Base-by-base conservation (phyloP, 2,329 filamentous ascomycete species). In the Aureobasidium leucospermi region DNA sequence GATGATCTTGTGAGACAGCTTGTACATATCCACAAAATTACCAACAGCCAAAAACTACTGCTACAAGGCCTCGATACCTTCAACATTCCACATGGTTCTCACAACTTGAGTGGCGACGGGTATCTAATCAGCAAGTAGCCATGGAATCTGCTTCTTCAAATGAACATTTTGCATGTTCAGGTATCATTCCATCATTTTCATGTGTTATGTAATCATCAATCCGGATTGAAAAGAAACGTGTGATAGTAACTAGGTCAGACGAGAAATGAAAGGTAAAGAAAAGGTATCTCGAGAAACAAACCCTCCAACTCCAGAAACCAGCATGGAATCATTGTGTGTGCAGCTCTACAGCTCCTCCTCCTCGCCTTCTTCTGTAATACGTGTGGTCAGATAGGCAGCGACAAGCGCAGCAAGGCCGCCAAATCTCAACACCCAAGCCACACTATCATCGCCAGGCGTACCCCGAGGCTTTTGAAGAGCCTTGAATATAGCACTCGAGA, bases 381-480 rank as follows among this genome's bases (percentile, higher is more conserved):
- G 79, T 53, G 80, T 77, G 10, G 90, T 86, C 69, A 93, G 81
- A 65, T 82, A 89, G 5, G 88, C 90, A 6, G 93, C 89, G 3
- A 87, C 76, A 49, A 96, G 71, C 1, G 91, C 89, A 63, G 88
- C 89, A 45, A 88, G 73, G 2, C 92, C 93, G 1, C 91, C 92
- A 59, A 95, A 86, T 19, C 92, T 84, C 66, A 97, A 76, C 43
- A 96, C 90, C 77, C 93, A 90, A 15, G 87, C 86, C 52, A 96
- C 89, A 71, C 89, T 95, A 64, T 88, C 85, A 74, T 97, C 93
- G 36, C 90, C 92, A 0, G 90, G 87, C 4, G 81, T 83, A 4
- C 91, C 92, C 63, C 93, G 82, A 0, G 90, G 90, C 73, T 96
- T 96, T 75, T 97, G 92, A 67, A 93, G 82, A 42, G 87, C 76